Conservation (phyloP, 2,329 filamentous ascomycete genomes). For the Aspergillus fructus region DNA sequence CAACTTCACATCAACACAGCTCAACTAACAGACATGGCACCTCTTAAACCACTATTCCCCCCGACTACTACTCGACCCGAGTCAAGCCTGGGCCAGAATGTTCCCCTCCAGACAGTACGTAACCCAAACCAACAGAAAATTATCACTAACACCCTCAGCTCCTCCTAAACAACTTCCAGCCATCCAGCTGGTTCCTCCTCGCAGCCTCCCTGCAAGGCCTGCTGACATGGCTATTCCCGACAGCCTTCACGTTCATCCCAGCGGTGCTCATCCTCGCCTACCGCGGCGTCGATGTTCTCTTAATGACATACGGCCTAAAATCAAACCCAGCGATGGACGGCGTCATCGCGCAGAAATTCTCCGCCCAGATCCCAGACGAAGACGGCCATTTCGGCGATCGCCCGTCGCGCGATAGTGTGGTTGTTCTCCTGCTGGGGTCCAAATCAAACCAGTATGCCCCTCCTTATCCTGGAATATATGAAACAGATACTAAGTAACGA, state of each 20-base stretch:
- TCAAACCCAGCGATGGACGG: background rate
- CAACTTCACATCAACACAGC: no score
- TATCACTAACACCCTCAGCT: no score
- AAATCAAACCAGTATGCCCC: conserved; percentile 4
- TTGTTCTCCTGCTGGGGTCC: background rate
- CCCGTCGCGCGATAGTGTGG: background rate
- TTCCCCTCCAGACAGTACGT: background rate
- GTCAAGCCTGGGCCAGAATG: background rate
- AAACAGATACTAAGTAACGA: no score
- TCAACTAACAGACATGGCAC: background rate
- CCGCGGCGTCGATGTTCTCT: background rate
- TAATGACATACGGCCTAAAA: background rate
- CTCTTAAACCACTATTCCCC: background rate
- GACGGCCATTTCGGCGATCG: background rate
- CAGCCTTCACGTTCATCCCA: background rate
- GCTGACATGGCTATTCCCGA: conserved; percentile 3
- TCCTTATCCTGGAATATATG: no score
- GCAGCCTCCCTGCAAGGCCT: background rate
- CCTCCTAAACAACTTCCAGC: conserved; percentile 3
- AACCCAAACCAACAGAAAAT: no score
- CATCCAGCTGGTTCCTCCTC: background rate
- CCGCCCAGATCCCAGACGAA: background rate
- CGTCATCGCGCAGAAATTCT: background rate
- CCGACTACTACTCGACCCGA: background rate
- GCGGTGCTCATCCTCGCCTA: background rate